phyloP scores from a whole-genome alignment of 768 basidiomycete species.

The Russula vinacea region DNA sequence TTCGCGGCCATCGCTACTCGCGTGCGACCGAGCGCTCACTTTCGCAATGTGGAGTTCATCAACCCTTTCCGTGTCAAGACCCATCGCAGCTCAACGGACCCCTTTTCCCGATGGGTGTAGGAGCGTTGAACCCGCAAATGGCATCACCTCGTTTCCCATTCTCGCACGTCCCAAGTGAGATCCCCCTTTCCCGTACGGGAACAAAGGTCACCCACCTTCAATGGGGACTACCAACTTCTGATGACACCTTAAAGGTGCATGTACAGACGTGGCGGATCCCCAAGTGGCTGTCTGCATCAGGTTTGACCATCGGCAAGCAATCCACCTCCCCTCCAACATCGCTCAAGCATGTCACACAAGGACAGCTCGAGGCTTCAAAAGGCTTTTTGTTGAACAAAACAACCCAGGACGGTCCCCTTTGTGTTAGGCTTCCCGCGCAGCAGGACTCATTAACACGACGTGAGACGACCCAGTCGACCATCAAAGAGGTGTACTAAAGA shows the following conservation, averaged over 20 bases:
- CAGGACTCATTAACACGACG: conserved; percentile 15
- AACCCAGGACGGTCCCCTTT: conserved; percentile 21
- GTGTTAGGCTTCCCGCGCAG: conserved; percentile 26
- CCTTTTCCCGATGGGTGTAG: conserved; percentile 14
- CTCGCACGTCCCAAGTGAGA: conserved; percentile 45
- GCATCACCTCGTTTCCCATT: conserved; percentile 46
- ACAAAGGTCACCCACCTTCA: conserved; percentile 37
- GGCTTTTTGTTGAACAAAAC: too few relatives aligned
- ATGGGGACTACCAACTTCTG: conserved; percentile 22
- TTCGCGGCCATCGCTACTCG: conserved; percentile 34
- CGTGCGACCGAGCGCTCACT: conserved; percentile 29
- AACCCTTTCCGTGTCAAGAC: neutral
- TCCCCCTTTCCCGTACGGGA: conserved; percentile 34
- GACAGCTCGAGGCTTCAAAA: conserved; percentile 28
- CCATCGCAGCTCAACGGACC: neutral
- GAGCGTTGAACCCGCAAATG: conserved; percentile 30
- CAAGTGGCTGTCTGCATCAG: conserved; percentile 37
- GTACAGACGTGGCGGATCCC: conserved; percentile 32
- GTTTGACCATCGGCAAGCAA: conserved; percentile 41
- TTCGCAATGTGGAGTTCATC: conserved; percentile 24
- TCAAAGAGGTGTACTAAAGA: conserved; percentile 18
- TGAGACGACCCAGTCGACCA: conserved; percentile 14
- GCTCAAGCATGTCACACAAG: conserved; percentile 29
- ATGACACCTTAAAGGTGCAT: neutral
- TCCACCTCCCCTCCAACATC: conserved; percentile 37